Percentiles rank a stretch among this genome's conserved stretches.
These are phyloP conservation scores for Debaryomyces hansenii DNA, from an alignment of 805 yeast genomes.

Conservation along the genomic window DNA sequence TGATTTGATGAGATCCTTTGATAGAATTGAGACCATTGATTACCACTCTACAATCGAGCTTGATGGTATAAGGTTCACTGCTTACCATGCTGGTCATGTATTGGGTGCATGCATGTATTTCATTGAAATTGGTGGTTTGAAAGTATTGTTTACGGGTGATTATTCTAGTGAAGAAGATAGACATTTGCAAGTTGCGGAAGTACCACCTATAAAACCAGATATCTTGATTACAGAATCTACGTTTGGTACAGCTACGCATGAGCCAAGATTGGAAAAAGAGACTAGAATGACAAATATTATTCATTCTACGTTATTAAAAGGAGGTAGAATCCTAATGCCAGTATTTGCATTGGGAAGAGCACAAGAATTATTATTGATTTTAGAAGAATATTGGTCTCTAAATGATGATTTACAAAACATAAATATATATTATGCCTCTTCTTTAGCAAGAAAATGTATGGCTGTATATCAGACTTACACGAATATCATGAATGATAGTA, in stretches of 20 bases:
- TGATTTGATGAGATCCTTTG: constrained; percentile 84
- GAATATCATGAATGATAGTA: constrained; percentile 94
- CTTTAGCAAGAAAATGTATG: constrained; percentile 92
- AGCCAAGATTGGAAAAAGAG: constrained; percentile 85
- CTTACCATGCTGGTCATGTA: constrained; percentile 99
- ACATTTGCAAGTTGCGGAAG: constrained; percentile 92
- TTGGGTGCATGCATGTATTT: constrained; percentile 98
- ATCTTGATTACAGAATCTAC: constrained; percentile 92
- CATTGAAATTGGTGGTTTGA: constrained; percentile 90
- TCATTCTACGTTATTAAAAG: constrained; percentile 79
- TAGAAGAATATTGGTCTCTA: constrained; percentile 92
- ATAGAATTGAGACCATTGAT: constrained; percentile 88
- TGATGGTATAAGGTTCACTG: constrained; percentile 93
- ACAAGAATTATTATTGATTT: constrained; percentile 83
- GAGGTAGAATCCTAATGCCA: constrained; percentile 90
- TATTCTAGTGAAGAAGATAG: constrained; percentile 95
- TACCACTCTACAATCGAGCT: constrained; percentile 94
- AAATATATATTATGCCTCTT: constrained; percentile 88
- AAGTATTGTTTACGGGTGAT: constrained; percentile 91
- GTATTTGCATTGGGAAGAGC: constrained; percentile 97
- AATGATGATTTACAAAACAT: constrained; percentile 80
- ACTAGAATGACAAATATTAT: constrained; percentile 74
- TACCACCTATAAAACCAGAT: constrained; percentile 86
- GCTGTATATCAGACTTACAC: constrained; percentile 96
- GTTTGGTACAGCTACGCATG: constrained; percentile 96